Percentiles rank a stretch among this genome's conserved stretches.
These are phyloP conservation scores for Vachellia collinsii DNA, from an alignment of 306 rosid species.

Conservation along the genomic window DNA sequence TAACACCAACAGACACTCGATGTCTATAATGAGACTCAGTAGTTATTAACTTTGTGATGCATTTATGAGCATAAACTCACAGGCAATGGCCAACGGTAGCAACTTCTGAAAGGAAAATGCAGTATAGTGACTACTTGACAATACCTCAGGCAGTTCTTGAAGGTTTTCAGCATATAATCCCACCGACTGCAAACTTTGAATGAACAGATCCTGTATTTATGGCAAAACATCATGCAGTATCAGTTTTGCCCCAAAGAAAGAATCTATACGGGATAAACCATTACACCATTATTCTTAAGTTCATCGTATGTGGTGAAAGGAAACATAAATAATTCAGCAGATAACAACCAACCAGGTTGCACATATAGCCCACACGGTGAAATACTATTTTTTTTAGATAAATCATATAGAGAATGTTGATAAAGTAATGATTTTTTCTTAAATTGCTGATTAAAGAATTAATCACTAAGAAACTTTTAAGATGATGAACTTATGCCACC, in stretches of 20 bases:
- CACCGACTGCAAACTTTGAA: constrained; percentile 77
- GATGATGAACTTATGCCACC: not conserved
- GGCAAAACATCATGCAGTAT: constrained; percentile 38
- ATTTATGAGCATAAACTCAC: constrained; percentile 34
- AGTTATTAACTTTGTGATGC: constrained; percentile 18
- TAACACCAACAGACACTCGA: constrained; percentile 14
- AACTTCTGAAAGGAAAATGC: constrained; percentile 30
- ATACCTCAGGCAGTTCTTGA: constrained; percentile 78
- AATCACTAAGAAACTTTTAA: not conserved
- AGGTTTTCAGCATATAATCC: constrained; percentile 65
- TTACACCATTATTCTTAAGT: constrained; percentile 1
- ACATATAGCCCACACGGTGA: constrained; percentile 7
- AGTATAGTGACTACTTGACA: constrained; percentile 16
- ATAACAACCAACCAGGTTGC: constrained; percentile 1
- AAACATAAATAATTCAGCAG: constrained; percentile 27
- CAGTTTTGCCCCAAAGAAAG: constrained; percentile 14
- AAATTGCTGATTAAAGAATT: not conserved
- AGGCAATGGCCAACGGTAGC: constrained; percentile 13
- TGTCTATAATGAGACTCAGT: constrained; percentile 13
- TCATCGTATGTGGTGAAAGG: not conserved
- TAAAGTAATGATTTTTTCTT: not conserved
- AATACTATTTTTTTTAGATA: not conserved
- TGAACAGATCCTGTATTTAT: constrained; percentile 77
- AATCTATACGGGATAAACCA: constrained; percentile 4
- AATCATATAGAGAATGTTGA: not conserved